Evolutionary conservation across 805 yeast genomes (phyloP).

Genomic region (Saccharomycopsis fodiens): DNA sequence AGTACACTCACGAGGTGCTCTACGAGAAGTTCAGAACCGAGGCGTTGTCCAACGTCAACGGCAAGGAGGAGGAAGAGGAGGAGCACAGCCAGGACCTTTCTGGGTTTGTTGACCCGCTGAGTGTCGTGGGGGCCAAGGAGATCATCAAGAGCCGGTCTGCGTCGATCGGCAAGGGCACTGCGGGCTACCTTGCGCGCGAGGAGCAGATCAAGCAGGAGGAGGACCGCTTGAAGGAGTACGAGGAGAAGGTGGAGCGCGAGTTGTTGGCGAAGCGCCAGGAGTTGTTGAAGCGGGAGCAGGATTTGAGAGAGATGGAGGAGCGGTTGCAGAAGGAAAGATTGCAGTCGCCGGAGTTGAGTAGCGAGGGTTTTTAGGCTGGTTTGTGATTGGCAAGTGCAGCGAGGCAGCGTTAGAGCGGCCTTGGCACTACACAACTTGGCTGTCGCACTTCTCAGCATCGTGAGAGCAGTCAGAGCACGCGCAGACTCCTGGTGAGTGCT

Average conservation of each 20-base stretch:
- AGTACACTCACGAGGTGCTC: conserved; percentile 75
- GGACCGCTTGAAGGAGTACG: conserved; percentile 78
- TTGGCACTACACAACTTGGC: conserved; percentile 1
- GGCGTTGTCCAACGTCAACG: conserved; percentile 53
- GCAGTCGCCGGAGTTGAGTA: conserved; percentile 1
- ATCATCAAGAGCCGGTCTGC: conserved; percentile 13
- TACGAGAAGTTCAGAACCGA: conserved; percentile 89
- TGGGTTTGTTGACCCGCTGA: not conserved
- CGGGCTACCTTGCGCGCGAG: conserved; percentile 59
- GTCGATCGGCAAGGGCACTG: conserved; percentile 25
- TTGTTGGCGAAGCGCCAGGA: conserved; percentile 74
- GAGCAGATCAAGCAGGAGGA: conserved; percentile 87
- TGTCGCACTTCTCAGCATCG: too few species aligned
- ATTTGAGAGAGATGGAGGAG: conserved; percentile 73
- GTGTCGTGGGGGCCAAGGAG: conserved; percentile 8
- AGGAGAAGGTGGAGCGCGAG: conserved; percentile 84
- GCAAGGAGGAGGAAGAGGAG: conserved; percentile 27
- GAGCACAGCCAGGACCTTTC: not conserved
- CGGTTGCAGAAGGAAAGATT: conserved; percentile 45
- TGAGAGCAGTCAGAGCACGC: too few species aligned
- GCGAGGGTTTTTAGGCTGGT: not conserved
- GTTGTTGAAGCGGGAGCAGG: conserved; percentile 75
- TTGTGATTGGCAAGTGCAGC: too few species aligned
- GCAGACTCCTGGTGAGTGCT: too few species aligned
- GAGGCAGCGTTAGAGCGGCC: too few species aligned